Percentiles rank a stretch among this genome's conserved stretches.
Evolutionary conservation across 176 grass and related monocot species (phyloP).

Genomic region (Triticum dicoccoides): DNA sequence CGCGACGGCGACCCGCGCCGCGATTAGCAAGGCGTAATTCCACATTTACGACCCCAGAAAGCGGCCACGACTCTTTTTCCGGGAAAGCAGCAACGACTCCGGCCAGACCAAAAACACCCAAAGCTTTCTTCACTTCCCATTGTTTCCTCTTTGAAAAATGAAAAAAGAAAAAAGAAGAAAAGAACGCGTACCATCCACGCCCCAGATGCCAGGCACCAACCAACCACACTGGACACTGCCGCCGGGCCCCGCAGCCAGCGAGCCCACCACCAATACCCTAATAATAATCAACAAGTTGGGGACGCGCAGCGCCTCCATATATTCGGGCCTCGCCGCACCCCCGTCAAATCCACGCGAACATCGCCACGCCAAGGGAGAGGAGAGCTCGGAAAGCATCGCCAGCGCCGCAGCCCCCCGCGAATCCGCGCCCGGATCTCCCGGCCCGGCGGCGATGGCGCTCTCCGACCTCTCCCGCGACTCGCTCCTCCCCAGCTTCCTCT

Average conservation of each 20-base stretch:
- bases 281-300: too few species aligned
- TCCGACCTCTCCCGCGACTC: slow-evolving; percentile 72
- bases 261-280: neutral
- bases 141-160: too few species aligned
- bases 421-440: slow-evolving; percentile 39
- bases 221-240: neutral
- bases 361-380: neutral
- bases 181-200: neutral
- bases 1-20: neutral
- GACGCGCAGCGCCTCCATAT: slow-evolving; percentile 1
- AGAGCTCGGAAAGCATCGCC: slow-evolving; percentile 25
- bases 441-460: slow-evolving; percentile 65
- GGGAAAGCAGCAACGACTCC: neutral
- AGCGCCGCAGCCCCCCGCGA: neutral
- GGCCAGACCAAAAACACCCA: too few species aligned
- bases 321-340: slow-evolving; percentile 10
- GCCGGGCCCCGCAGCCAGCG: too few species aligned
- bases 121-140: too few species aligned
- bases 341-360: slow-evolving; percentile 28
- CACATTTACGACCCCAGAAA: neutral
- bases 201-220: neutral
- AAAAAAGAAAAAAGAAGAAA: too few species aligned
- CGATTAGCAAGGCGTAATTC: neutral
- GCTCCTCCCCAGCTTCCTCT: slow-evolving; percentile 80
- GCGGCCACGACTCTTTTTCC: neutral